Evolutionary conservation across 257 asterid genomes (phyloP), one percentile per base, ranked within the genome.

Genomic region (Rehmannia glutinosa): DNA sequence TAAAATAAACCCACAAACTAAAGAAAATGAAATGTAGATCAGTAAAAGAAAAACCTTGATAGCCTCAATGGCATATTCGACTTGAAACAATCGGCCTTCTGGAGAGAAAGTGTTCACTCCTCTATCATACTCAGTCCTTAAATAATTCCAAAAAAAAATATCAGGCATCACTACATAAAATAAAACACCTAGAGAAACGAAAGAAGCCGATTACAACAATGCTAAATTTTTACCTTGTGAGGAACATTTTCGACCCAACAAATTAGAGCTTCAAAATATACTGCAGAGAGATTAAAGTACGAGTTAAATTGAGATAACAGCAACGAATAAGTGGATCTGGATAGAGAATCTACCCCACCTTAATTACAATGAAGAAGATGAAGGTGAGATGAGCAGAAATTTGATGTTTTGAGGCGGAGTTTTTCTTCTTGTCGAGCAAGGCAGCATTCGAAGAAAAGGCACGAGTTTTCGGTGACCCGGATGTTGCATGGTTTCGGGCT

Each of bases 31-130:
- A 47, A 17, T 49, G 3, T 2, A 64, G 24, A 43, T 45, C 38
- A 57, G 49, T 38, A 23, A 7, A 49, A 1, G 1, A 35, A 11
- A 2, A 60, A 91, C 96, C 93, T 91, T 91, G 59, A 91, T 91
- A 11, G 96, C 96, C 67, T 91, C 97, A 75, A 91, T 91, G 35
- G 96, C 97, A 69, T 91, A 88, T 64, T 88, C 96, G 30, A 88
- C 96, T 78, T 86, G 97, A 81, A 91, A 91, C 81, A 91, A 78
- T 53, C 96, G 87, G 50, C 96, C 97, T 83, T 91, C 97, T 3
- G 95, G 97, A 6, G 97, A 91, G 80, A 91, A 91, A 58, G 97
- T 91, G 81, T 91, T 86, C 38, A 90, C 97, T 74, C 96, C 96
- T 77, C 96, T 80, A 80, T 89, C 97, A 80, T 91, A 91, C 82